Conservation (phyloP, 805 yeast genomes). For the Nematodospora valgi region DNA sequence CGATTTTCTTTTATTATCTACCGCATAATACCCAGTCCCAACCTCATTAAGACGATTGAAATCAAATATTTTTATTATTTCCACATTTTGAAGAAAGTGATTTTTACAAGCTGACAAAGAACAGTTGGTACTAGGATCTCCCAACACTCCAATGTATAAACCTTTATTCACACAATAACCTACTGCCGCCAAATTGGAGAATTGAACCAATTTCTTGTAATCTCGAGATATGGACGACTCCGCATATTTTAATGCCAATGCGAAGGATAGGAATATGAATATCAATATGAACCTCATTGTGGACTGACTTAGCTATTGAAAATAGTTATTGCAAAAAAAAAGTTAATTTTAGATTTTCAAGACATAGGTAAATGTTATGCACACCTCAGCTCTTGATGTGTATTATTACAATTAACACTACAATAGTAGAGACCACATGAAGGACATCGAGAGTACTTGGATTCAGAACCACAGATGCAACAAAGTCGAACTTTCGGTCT, state of each 20-base stretch:
- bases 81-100: conserved; percentile 20
- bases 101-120: conserved; percentile 22
- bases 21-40: conserved; percentile 55
- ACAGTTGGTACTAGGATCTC: conserved; percentile 20
- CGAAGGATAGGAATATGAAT: conserved; percentile 3
- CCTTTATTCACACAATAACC: conserved; percentile 37
- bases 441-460: conserved; percentile 36
- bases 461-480: conserved; percentile 37
- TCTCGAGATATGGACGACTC: conserved; percentile 13
- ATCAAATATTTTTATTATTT: conserved; percentile 37
- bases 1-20: conserved; percentile 42
- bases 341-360: not conserved
- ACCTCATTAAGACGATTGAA: conserved; percentile 41
- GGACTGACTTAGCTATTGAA: not conserved
- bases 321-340: too few species aligned
- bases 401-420: conserved; percentile 36
- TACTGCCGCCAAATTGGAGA: conserved; percentile 32
- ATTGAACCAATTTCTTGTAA: conserved; percentile 23
- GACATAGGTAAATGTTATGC: conserved; percentile 7
- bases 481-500: conserved; percentile 37
- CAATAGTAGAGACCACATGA: conserved; percentile 40
- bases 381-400: conserved; percentile 43
- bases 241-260: not conserved
- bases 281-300: conserved; percentile 3
- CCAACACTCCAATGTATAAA: conserved; percentile 20